Evolutionary conservation across 1,284 basidiomycete species (phyloP).

Genomic region (Trichosporon faecale): DNA sequence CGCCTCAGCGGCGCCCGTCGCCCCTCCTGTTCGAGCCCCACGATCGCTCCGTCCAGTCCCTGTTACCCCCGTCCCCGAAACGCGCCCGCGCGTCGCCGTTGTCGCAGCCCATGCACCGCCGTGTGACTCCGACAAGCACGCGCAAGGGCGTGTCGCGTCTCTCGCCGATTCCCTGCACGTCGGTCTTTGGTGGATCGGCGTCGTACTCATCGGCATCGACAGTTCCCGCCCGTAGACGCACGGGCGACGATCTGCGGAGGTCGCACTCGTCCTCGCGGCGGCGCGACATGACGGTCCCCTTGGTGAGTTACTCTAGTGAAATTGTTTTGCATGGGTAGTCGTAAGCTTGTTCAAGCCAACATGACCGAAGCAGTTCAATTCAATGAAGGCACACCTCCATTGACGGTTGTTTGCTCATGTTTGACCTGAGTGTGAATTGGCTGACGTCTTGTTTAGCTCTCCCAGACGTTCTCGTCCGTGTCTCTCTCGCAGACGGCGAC

Average conservation of each 20-base stretch:
- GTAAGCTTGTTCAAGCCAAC: not conserved
- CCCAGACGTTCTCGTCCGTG: conserved; percentile 41
- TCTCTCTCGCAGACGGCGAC: conserved; percentile 35
- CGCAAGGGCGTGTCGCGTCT: conserved; percentile 2
- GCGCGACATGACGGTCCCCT: conserved; percentile 44
- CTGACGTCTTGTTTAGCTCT: conserved; percentile 31
- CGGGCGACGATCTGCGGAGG: not conserved
- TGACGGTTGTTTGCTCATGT: not conserved
- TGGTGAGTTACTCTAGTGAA: conserved; percentile 31
- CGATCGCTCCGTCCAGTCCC: not conserved
- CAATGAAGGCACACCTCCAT: not conserved
- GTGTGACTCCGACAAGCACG: conserved; percentile 7
- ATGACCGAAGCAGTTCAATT: not conserved
- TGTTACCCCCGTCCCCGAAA: conserved; percentile 35
- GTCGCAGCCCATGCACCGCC: conserved; percentile 18
- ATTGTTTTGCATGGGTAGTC: conserved; percentile 3
- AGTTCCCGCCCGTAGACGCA: conserved; percentile 1
- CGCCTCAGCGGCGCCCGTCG: not conserved
- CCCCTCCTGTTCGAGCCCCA: not conserved
- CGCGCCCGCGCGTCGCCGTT: conserved; percentile 33
- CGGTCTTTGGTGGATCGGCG: not conserved
- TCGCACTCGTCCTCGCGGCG: conserved; percentile 21
- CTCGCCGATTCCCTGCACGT: conserved; percentile 3
- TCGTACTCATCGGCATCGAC: not conserved
- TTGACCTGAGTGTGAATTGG: conserved; percentile 4